A percentile compares a stretch with the other conserved stretches of the same genome.
These are phyloP conservation scores for Cardiospermum halicacabum DNA, from an alignment of 345 rosid genomes.

Conservation along the genomic window DNA sequence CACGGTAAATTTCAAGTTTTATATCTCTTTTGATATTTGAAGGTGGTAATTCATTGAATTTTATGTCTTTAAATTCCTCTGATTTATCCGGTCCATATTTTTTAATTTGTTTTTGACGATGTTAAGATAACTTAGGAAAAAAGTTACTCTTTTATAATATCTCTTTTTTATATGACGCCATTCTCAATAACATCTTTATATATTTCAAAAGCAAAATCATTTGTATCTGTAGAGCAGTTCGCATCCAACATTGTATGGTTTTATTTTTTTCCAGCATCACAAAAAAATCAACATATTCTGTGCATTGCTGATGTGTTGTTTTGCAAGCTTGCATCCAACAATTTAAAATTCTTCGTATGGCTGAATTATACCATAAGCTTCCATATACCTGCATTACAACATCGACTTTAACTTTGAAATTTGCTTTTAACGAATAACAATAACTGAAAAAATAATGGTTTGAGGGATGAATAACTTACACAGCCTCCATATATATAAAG, in stretches of 20 bases:
- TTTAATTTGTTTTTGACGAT: not conserved
- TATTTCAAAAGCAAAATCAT: constrained; percentile 27
- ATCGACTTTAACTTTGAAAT: too few relatives aligned
- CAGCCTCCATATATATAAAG: too few relatives aligned
- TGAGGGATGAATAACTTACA: too few relatives aligned
- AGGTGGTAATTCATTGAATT: not conserved
- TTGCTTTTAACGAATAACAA: too few relatives aligned
- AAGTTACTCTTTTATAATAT: not conserved
- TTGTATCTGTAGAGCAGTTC: constrained; percentile 21
- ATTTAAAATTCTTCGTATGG: not conserved
- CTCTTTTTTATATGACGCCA: constrained; percentile 20
- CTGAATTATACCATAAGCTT: constrained; percentile 32
- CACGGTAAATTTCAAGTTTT: not conserved
- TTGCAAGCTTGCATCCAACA: constrained; percentile 34
- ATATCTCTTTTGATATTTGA: not conserved
- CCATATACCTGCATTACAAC: not conserved
- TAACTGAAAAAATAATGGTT: too few relatives aligned
- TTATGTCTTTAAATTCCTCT: not conserved
- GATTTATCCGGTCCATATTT: not conserved
- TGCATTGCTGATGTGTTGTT: too few relatives aligned
- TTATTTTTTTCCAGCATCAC: too few relatives aligned
- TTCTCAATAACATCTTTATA: constrained; percentile 30
- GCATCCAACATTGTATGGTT: constrained; percentile 11
- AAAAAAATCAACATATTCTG: too few relatives aligned
- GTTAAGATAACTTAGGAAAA: not conserved